phyloP scores from a whole-genome alignment of 2,329 filamentous ascomycete species.

The Paraconiothyrium brasiliense region DNA sequence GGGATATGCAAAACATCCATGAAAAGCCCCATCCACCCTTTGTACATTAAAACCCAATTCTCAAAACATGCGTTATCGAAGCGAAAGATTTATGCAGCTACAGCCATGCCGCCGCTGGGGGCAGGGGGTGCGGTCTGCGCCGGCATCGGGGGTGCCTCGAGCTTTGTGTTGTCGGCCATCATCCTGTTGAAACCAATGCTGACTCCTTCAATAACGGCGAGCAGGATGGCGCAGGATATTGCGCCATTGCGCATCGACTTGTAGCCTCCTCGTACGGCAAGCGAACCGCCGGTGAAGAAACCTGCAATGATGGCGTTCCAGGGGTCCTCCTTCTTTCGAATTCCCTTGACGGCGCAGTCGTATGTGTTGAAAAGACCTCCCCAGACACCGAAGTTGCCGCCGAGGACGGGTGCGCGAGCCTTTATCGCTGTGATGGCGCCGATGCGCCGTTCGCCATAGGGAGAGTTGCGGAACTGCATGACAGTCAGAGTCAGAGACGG shows the following conservation, averaged over 20 bases:
- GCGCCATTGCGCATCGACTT: constrained; percentile 94
- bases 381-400: constrained; percentile 98
- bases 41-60: constrained; percentile 30
- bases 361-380: constrained; percentile 95
- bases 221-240: constrained; percentile 92
- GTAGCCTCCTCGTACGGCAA: constrained; percentile 90
- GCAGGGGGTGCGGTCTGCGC: constrained; percentile 41
- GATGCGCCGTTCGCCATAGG: constrained; percentile 91
- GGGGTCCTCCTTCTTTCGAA: constrained; percentile 93
- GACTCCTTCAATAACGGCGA: constrained; percentile 96
- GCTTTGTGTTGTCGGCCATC: constrained; percentile 87
- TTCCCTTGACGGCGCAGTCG: constrained; percentile 95
- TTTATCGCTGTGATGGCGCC: constrained; percentile 96
- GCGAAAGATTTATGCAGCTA: constrained; percentile 34
- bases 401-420: constrained; percentile 92
- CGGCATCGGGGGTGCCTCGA: constrained; percentile 68
- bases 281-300: constrained; percentile 87
- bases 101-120: constrained; percentile 29
- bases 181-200: constrained; percentile 95
- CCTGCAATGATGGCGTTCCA: constrained; percentile 98
- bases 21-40: constrained; percentile 31
- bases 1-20: constrained; percentile 42
- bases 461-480: constrained; percentile 50
- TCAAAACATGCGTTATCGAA: constrained; percentile 24
- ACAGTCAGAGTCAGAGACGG: constrained; percentile 19